Evolutionary conservation across 306 rosid genomes (phyloP).

Genomic region (Cicer arietinum): DNA sequence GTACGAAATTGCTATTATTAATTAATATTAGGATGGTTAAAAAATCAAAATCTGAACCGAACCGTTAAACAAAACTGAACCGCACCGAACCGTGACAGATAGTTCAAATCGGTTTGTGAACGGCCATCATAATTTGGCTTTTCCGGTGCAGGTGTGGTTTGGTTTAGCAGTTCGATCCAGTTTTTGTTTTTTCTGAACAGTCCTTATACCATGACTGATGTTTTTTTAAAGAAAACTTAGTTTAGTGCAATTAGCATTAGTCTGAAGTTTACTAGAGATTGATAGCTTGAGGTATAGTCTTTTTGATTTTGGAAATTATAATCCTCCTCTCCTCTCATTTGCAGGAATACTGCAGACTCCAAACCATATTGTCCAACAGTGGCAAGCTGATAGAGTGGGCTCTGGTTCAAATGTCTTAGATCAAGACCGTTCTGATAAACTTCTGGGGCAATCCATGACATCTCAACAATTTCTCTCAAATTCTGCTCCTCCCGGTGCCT

Average conservation of each 20-base stretch:
- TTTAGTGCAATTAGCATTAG: conserved; percentile 23
- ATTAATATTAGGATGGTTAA: no score
- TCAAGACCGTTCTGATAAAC: conserved; percentile 79
- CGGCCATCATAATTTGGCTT: no score
- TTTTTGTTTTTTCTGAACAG: no score
- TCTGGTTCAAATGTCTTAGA: conserved; percentile 59
- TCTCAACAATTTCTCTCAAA: conserved; percentile 75
- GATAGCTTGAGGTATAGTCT: conserved; percentile 22
- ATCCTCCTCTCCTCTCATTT: conserved; percentile 32
- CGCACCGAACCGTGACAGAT: no score
- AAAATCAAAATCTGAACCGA: no score
- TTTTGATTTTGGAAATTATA: conserved; percentile 29
- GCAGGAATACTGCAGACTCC: conserved; percentile 69
- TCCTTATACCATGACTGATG: not conserved
- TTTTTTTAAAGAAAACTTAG: not conserved
- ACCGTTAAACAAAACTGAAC: no score
- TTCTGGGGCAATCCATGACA: conserved; percentile 61
- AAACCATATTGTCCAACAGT: conserved; percentile 57
- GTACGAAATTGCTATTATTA: no score
- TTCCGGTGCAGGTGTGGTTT: no score
- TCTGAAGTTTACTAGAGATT: conserved; percentile 11
- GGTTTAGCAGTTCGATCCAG: no score
- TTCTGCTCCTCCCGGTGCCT: conserved; percentile 61
- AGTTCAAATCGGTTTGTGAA: no score
- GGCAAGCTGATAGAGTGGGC: conserved; percentile 79